These are phyloP conservation scores for Xylaria digitata DNA, from an alignment of 2,329 filamentous ascomycete genomes.

Conservation along the genomic window DNA sequence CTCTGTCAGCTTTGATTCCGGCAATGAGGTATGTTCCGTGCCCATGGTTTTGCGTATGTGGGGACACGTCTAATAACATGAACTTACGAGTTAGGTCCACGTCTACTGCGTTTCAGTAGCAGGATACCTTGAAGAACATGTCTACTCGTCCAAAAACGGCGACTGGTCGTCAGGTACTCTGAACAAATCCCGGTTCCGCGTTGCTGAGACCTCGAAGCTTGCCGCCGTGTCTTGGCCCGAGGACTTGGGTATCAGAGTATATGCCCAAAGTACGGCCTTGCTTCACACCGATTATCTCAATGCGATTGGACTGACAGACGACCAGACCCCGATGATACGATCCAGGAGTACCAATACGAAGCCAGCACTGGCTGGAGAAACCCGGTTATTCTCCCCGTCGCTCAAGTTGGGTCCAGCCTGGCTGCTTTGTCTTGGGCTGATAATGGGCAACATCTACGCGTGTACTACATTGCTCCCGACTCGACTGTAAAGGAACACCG, in stretches of 20 bases:
- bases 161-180: neutral
- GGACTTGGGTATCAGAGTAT: neutral
- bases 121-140: neutral
- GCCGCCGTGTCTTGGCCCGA: neutral
- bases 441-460: neutral
- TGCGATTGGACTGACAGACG: neutral
- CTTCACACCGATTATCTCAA: neutral
- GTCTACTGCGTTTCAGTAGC: constrained; percentile 3
- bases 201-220: neutral
- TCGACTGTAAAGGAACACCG: constrained; percentile 3
- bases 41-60: neutral
- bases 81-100: neutral
- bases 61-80: neutral
- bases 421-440: neutral
- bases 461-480: neutral
- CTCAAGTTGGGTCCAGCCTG: constrained; percentile 1
- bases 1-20: neutral
- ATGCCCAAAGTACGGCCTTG: neutral
- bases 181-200: neutral
- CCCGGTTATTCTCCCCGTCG: neutral
- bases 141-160: neutral
- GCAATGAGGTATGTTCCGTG: neutral
- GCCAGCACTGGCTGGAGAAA: neutral
- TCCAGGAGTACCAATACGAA: neutral
- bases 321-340: neutral